phyloP scores from a whole-genome alignment of 495 filamentous ascomycete species.

The Aspergillus biplanus region DNA sequence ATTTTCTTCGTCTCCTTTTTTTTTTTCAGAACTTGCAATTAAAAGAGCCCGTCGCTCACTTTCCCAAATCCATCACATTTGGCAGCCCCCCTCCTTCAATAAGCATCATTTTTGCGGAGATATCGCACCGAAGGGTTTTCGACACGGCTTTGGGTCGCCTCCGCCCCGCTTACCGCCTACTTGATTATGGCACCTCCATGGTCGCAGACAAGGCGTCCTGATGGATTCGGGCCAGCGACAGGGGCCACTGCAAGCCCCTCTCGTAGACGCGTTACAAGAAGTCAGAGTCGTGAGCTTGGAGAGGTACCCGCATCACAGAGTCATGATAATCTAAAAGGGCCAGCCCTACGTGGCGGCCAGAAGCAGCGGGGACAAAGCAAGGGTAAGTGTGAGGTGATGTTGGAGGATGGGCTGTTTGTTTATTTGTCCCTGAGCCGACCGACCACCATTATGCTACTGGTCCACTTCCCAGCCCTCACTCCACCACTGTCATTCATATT shows the following conservation, averaged over 20 bases:
- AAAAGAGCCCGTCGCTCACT: constrained; percentile 1
- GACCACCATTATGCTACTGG: not conserved
- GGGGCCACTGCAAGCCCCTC: constrained; percentile 13
- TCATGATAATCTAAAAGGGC: not conserved
- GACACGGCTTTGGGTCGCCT: not conserved
- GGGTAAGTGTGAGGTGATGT: constrained; percentile 10
- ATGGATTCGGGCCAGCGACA: not conserved
- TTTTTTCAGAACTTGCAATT: not conserved
- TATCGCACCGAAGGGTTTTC: not conserved
- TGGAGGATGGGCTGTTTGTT: not conserved
- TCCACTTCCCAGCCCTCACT: not conserved
- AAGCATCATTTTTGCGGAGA: not conserved
- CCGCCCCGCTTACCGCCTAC: constrained; percentile 14
- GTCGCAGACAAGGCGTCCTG: constrained; percentile 9
- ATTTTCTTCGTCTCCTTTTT: not conserved
- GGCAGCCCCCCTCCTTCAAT: not conserved
- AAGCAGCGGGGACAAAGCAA: constrained; percentile 11
- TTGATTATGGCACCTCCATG: constrained; percentile 14
- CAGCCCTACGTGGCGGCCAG: not conserved
- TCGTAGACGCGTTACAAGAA: constrained; percentile 27
- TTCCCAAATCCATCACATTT: not conserved
- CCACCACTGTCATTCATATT: no score
- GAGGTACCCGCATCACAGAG: not conserved
- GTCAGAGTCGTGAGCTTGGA: constrained; percentile 31
- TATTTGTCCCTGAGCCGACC: not conserved